phyloP scores from a whole-genome alignment of 495 filamentous ascomycete species.

The Aspergillus kassunensis region DNA sequence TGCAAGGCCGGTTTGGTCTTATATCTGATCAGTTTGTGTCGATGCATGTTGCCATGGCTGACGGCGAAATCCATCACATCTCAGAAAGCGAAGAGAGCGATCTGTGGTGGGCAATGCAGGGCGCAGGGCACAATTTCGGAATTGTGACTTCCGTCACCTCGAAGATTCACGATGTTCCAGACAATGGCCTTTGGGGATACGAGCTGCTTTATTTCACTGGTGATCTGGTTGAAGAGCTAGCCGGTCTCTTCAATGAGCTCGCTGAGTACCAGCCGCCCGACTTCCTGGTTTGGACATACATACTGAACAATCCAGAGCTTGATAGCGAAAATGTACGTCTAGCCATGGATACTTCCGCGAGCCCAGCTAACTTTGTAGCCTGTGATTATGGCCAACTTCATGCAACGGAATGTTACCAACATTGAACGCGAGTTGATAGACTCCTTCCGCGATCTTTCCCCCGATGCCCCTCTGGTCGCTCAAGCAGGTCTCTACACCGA shows the following conservation, averaged over 20 bases:
- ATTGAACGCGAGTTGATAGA: slow-evolving; percentile 2
- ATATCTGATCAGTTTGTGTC: slow-evolving; percentile 16
- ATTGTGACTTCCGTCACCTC: slow-evolving; percentile 19
- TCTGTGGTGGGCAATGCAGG: slow-evolving; percentile 20
- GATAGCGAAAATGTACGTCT: slow-evolving; percentile 10
- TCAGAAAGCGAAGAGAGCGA: slow-evolving; percentile 5
- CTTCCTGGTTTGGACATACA: slow-evolving; percentile 6
- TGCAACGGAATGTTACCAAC: slow-evolving; percentile 1
- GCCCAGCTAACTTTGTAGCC: slow-evolving; percentile 7
- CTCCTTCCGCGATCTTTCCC: slow-evolving; percentile 16
- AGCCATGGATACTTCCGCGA: background rate
- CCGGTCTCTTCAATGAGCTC: slow-evolving; percentile 8
- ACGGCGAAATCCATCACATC: slow-evolving; percentile 9
- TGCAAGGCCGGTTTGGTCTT: slow-evolving; percentile 17
- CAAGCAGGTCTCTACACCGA: slow-evolving; percentile 15
- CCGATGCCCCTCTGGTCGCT: background rate
- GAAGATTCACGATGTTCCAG: slow-evolving; percentile 16
- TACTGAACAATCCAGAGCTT: background rate
- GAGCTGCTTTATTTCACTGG: slow-evolving; percentile 8
- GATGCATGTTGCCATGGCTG: slow-evolving; percentile 14
- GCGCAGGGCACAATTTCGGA: slow-evolving; percentile 21
- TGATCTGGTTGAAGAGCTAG: slow-evolving; percentile 6
- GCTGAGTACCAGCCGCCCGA: slow-evolving; percentile 9
- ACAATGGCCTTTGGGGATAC: slow-evolving; percentile 9
- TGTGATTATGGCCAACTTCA: slow-evolving; percentile 1